Conservation (phyloP, 2,329 filamentous ascomycete genomes). For the Fonsecaea multimorphosa region DNA sequence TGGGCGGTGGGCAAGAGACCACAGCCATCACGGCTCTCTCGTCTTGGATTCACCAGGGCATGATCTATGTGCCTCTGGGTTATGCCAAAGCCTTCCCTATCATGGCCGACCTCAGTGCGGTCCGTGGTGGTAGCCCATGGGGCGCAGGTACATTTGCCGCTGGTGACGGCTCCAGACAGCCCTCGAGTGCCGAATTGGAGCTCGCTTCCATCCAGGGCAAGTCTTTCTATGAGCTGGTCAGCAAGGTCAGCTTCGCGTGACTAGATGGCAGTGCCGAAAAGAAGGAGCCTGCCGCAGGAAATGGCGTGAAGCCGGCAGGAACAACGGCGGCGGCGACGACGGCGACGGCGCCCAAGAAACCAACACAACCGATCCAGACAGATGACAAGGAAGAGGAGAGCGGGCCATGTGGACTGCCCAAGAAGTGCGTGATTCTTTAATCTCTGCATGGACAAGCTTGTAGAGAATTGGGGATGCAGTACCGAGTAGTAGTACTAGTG, state of each 20-base stretch:
- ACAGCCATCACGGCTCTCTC: conserved; percentile 82
- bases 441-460: neutral
- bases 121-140: conserved; percentile 89
- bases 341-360: conserved; percentile 38
- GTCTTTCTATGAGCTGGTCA: conserved; percentile 77
- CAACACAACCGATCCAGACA: conserved; percentile 43
- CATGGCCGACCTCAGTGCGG: conserved; percentile 74
- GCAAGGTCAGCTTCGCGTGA: conserved; percentile 76
- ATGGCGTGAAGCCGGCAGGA: conserved; percentile 40
- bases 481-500: neutral
- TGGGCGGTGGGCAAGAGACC: conserved; percentile 90
- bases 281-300: conserved; percentile 39
- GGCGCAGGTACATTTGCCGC: conserved; percentile 87
- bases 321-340: conserved; percentile 37
- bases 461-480: neutral
- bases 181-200: conserved; percentile 74
- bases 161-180: conserved; percentile 82
- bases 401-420: conserved; percentile 77
- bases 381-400: conserved; percentile 58
- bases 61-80: conserved; percentile 94
- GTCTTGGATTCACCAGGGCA: conserved; percentile 89
- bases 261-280: conserved; percentile 67
- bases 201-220: conserved; percentile 84
- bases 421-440: conserved; percentile 72
- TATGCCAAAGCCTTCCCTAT: conserved; percentile 79